phyloP scores from a whole-genome alignment of 2,329 filamentous ascomycete genomes.

The Paramyrothecium roridum region DNA sequence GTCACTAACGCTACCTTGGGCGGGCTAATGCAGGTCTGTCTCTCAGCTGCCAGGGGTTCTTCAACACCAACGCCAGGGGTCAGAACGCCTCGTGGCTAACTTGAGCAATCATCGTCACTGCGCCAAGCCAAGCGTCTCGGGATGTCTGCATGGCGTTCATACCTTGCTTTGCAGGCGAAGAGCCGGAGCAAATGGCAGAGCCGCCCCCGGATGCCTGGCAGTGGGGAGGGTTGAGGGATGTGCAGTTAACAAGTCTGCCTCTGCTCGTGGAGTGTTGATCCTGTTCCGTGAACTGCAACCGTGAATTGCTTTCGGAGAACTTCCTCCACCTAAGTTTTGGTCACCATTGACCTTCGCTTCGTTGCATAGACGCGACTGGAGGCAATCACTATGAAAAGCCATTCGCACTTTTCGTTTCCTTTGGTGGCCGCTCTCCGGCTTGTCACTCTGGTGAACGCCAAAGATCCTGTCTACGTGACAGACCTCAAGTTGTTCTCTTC shows the following conservation, averaged over 20 bases:
- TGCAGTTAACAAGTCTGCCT: not conserved
- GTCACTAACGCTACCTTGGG: not conserved
- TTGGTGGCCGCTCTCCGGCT: constrained; percentile 5
- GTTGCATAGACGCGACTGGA: not conserved
- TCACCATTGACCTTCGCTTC: not conserved
- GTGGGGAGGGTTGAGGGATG: not conserved
- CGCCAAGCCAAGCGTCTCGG: not conserved
- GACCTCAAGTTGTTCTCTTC: constrained; percentile 39
- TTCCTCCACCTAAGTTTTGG: not conserved
- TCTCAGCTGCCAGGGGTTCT: constrained; percentile 11
- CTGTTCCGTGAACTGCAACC: not conserved
- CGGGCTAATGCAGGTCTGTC: constrained; percentile 7
- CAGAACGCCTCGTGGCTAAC: not conserved
- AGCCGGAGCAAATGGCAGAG: not conserved
- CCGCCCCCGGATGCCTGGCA: not conserved
- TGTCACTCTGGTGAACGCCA: constrained; percentile 2
- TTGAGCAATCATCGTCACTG: not conserved
- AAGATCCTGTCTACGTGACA: constrained; percentile 38
- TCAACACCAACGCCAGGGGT: not conserved
- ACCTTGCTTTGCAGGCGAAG: not conserved
- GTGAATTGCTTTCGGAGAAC: not conserved
- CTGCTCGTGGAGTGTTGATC: not conserved
- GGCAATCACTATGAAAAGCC: constrained; percentile 11
- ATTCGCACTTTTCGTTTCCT: constrained; percentile 12
- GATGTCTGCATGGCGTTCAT: not conserved